phyloP scores from a whole-genome alignment of 1,139 yeast species.

The Protomyces gravidus region DNA sequence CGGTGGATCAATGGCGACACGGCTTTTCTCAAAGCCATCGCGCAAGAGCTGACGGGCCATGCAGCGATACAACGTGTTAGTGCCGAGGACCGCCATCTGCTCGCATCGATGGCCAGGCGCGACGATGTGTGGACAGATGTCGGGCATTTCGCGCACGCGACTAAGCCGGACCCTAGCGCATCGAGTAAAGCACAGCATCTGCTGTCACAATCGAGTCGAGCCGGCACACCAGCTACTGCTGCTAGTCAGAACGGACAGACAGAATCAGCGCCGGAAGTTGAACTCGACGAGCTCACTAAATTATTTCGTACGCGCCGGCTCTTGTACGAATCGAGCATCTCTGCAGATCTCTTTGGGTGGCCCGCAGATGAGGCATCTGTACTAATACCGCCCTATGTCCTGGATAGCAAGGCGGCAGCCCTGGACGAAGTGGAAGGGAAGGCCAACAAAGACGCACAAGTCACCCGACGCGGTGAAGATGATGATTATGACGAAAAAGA shows the following conservation, averaged over 20 bases:
- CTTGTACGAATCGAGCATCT: slow-evolving; percentile 25
- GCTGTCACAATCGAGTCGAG: not conserved
- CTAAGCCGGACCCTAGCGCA: not conserved
- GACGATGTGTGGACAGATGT: not conserved
- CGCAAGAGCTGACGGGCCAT: slow-evolving; percentile 11
- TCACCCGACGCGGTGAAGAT: slow-evolving; percentile 28
- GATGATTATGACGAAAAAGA: slow-evolving; percentile 39
- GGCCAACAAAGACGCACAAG: slow-evolving; percentile 27
- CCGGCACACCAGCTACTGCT: not conserved
- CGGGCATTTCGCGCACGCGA: not conserved
- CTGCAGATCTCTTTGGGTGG: slow-evolving; percentile 16
- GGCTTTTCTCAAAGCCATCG: slow-evolving; percentile 5
- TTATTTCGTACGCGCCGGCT: slow-evolving; percentile 27
- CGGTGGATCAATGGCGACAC: slow-evolving; percentile 24
- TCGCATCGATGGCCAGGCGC: not conserved
- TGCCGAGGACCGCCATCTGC: slow-evolving; percentile 4
- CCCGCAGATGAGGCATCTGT: not conserved
- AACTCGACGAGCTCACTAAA: slow-evolving; percentile 10
- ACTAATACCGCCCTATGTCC: slow-evolving; percentile 5
- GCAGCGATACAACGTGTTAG: slow-evolving; percentile 1
- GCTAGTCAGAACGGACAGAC: not conserved
- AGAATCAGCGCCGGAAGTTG: not conserved
- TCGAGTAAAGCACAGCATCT: not conserved
- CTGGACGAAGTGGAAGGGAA: not conserved
- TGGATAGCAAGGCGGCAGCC: slow-evolving; percentile 9